Evolutionary conservation across 176 grass and related monocot species (phyloP).

Genomic region (Phragmites australis): DNA sequence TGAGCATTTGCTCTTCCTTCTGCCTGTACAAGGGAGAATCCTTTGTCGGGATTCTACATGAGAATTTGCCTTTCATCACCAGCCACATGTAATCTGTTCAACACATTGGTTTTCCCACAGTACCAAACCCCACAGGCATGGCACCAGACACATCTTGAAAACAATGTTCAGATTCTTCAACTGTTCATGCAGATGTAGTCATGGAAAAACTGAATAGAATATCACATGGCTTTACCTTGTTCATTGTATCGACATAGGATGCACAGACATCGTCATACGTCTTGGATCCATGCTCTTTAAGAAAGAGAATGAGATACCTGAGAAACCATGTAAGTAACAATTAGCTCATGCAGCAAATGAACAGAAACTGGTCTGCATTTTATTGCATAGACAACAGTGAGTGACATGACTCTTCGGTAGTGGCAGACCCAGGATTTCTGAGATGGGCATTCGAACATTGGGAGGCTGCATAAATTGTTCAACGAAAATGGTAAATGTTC

Average conservation of each 20-base stretch:
- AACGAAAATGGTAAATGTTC: no score
- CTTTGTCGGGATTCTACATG: no score
- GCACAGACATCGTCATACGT: constrained; percentile 58
- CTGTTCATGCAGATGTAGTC: constrained; percentile 11
- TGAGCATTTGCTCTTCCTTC: no score
- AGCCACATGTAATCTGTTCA: not conserved
- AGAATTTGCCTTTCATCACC: no score
- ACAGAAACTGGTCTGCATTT: constrained; percentile 14
- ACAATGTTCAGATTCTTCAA: not conserved
- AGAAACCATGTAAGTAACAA: constrained; percentile 41
- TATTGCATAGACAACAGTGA: constrained; percentile 6
- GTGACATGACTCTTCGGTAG: no score
- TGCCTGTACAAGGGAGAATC: no score
- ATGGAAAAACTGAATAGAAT: constrained; percentile 23
- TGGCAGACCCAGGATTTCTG: no score
- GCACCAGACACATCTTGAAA: constrained; percentile 17
- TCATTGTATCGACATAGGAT: constrained; percentile 78
- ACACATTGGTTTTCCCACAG: not conserved
- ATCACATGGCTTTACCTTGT: constrained; percentile 56
- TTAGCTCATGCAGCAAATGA: constrained; percentile 11
- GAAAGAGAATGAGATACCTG: constrained; percentile 76
- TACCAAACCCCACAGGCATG: constrained; percentile 9
- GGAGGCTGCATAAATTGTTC: no score
- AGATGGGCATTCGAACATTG: no score
- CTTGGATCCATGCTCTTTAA: constrained; percentile 78